Conservation (phyloP, 139 green algal species). For the Trebouxia sp. region DNA sequence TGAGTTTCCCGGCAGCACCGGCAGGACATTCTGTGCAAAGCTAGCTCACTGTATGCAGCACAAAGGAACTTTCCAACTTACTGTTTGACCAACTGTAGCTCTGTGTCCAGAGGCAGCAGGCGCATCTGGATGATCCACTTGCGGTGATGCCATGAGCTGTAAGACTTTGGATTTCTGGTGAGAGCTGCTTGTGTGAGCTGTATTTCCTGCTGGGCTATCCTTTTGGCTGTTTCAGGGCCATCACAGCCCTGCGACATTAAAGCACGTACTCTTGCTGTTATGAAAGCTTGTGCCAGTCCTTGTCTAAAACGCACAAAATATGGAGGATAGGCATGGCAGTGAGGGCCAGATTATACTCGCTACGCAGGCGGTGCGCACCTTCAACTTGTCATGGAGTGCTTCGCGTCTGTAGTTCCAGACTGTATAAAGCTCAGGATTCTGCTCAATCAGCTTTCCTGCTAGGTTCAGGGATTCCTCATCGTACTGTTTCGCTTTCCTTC, state of each 20-base stretch:
- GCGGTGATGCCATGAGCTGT: conserved; percentile 93
- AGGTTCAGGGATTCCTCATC: conserved; percentile 45
- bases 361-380: conserved; percentile 1
- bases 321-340: too few species aligned
- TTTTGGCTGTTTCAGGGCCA: conserved; percentile 50
- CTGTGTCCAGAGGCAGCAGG: conserved; percentile 51
- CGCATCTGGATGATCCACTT: conserved; percentile 78
- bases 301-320: too few species aligned
- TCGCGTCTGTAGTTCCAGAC: conserved; percentile 90
- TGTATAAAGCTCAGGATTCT: conserved; percentile 91
- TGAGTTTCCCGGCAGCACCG: too few species aligned
- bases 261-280: neutral
- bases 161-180: conserved; percentile 90
- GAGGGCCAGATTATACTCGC: too few species aligned
- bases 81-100: conserved; percentile 60
- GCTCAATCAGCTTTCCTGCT: conserved; percentile 63
- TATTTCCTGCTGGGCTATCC: conserved; percentile 58
- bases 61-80: too few species aligned
- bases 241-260: conserved; percentile 21
- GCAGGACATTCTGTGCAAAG: too few species aligned
- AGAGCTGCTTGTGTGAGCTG: conserved; percentile 64
- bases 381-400: conserved; percentile 44
- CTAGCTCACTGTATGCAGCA: too few species aligned
- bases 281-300: too few species aligned
- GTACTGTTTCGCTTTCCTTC: conserved; percentile 17